Evolutionary conservation across 2,329 filamentous ascomycete genomes (phyloP), one percentile per base, ranked within the genome.

Genomic region (Pseudogymnoascus sp.): DNA sequence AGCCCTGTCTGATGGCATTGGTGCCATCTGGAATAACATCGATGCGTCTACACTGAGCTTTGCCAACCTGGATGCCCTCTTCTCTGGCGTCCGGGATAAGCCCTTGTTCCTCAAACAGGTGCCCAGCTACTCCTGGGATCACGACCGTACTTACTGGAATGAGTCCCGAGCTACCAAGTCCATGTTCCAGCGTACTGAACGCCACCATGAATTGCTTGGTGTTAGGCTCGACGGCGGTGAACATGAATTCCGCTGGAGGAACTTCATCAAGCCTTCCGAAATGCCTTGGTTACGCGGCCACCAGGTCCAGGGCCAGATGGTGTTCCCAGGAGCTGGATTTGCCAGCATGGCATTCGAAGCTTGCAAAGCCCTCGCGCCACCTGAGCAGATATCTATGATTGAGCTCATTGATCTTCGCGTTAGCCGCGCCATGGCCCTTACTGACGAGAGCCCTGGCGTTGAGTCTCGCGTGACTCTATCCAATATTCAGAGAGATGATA

Each of bases 321-420:
- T 82, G 14, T 70, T 82, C 7, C 80, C 80, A 1, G 78, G 76
- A 2, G 79, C 80, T 1, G 79, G 75, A 0, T 82, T 81, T 66
- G 75, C 78, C 37, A 64, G 77, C 53, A 81, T 81, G 76, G 78
- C 78, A 1, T 66, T 80, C 6, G 79, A 81, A 56, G 79, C 79
- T 2, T 75, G 76, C 26, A 53, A 53, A 11, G 7, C 46, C 1
- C 71, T 68, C 2, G n/a, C 10, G 4, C 14, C 14, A 19, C 7
- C 2, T 6, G 10, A 16, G 24, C 24, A n/a, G 14, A 16, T 53
- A n/a, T 16, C 14, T n/a, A 16, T 53, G 46, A 53, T 53, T 11
- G 66, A 68, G 33, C 14, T 68, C 3, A 12, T 11, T 2, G 61
- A 67, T 41, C 59, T 68, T 3, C 12, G 10, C 59, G 64, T 68